A percentile compares a stretch with the other conserved stretches of the same genome.
Conservation (phyloP, 345 rosid genomes). For the Hibiscus trionum region DNA sequence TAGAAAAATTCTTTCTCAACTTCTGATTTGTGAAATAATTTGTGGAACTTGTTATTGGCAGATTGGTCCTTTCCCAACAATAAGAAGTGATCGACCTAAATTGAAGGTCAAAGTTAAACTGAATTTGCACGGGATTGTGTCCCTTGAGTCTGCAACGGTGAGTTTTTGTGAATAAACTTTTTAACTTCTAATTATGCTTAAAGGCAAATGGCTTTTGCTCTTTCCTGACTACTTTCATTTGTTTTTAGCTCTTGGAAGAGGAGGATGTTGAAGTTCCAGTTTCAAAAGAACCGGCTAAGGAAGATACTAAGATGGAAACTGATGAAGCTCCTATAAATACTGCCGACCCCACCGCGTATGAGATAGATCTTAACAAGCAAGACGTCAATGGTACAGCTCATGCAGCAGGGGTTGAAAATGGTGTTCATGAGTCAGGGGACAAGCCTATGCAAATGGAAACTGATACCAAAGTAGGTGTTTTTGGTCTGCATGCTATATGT, state of each 20-base stretch:
- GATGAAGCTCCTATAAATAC: slow-evolving; percentile 44
- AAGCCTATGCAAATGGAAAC: slow-evolving; percentile 80
- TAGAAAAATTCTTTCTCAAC: neutral
- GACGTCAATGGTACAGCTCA: slow-evolving; percentile 59
- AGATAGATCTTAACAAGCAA: slow-evolving; percentile 68
- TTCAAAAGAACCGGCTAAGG: slow-evolving; percentile 44
- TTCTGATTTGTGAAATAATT: slow-evolving; percentile 5
- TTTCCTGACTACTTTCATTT: neutral
- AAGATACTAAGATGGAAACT: slow-evolving; percentile 65
- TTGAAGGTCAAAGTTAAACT: slow-evolving; percentile 76
- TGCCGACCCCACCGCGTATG: slow-evolving; percentile 41
- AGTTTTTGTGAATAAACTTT: slow-evolving; percentile 16
- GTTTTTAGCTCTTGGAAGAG: slow-evolving; percentile 70
- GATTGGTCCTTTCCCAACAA: slow-evolving; percentile 88
- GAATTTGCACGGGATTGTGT: slow-evolving; percentile 75
- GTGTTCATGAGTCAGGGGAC: slow-evolving; percentile 63
- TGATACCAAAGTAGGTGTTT: slow-evolving; percentile 48
- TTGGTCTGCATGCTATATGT: neutral
- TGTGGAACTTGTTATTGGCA: slow-evolving; percentile 20
- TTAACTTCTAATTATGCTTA: neutral
- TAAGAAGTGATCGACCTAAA: slow-evolving; percentile 66
- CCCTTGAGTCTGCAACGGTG: slow-evolving; percentile 80
- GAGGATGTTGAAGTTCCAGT: slow-evolving; percentile 84
- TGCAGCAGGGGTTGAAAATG: slow-evolving; percentile 52
- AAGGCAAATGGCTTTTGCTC: neutral